phyloP scores from a whole-genome alignment of 306 rosid genomes.

The Ceratonia siliqua region DNA sequence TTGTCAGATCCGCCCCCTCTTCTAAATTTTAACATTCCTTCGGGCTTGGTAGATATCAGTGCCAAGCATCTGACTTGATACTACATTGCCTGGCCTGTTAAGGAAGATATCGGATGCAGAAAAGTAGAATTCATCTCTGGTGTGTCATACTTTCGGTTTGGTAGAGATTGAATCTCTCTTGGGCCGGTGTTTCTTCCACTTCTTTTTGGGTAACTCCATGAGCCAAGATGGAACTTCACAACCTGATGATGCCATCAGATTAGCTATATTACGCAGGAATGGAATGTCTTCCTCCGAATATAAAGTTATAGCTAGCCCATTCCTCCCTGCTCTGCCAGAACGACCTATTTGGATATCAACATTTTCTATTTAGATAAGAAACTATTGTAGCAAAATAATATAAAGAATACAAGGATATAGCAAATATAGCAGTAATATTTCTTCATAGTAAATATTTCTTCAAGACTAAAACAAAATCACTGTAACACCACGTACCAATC shows the following conservation, averaged over 20 bases:
- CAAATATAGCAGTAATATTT: not conserved
- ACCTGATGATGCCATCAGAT: conserved; percentile 80
- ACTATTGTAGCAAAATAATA: not conserved
- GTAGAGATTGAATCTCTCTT: conserved; percentile 75
- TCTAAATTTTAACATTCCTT: not conserved
- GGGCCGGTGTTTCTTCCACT: conserved; percentile 92
- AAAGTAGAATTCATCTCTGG: not conserved
- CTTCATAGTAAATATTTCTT: conserved; percentile 15
- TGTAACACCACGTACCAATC: conserved; percentile 62
- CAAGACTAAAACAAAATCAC: conserved; percentile 1
- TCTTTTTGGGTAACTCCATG: conserved; percentile 65
- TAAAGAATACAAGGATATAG: not conserved
- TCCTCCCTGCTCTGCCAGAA: conserved; percentile 95
- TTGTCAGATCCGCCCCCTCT: not conserved
- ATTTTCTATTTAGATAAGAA: conserved; percentile 16
- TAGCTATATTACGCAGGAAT: conserved; percentile 76
- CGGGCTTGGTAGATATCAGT: no score
- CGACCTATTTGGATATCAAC: conserved; percentile 64
- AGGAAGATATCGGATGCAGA: not conserved
- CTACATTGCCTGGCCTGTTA: not conserved
- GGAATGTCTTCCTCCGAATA: conserved; percentile 86
- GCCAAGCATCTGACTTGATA: not conserved
- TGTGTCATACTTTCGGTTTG: conserved; percentile 46
- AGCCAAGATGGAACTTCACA: conserved; percentile 90
- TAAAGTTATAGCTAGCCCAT: conserved; percentile 86